Evolutionary conservation across 768 basidiomycete species (phyloP), one percentile per base, ranked within the genome.

Genomic region (Auricularia heimuer): DNA sequence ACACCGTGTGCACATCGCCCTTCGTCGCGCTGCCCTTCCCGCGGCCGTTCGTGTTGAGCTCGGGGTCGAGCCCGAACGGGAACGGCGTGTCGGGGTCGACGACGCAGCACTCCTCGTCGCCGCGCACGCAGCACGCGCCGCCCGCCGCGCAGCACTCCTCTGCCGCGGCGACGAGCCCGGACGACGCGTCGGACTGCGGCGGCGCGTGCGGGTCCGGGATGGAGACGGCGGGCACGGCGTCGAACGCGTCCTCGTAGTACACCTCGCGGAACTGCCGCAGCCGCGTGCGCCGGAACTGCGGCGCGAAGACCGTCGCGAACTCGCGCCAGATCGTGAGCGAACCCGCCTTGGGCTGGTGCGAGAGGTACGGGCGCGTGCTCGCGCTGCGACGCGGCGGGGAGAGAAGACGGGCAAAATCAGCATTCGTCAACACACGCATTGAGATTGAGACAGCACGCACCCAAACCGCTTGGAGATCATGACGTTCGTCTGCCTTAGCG

Each of bases 331-430:
- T 60, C 0, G 78, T 68, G 8, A 70, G 61, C 24, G 77, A 75
- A 10, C 77, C 67, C 1, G 74, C 65, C 54, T 77, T 77, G 24
- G 76, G 77, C 42, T 75, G 73, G 72, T 80, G 79, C 3, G 73
- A 71, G 63, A 78, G 71, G 68, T 80, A 80, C 0, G 78, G 75
- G 8, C 79, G 72, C 11, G 65, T 66, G 0, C 78, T 42, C 10
- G n/a, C 29, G 54, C n/a, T 54, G 54, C n/a, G 51, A 54, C 51
- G 51, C 7, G 18, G 29, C 18, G 29, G 51, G 51, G 39, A 39
- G 39, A 6, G 24, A 29, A 29, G 24, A 29, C 24, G 24, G 24
- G 24, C 24, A 29, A 29, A 29, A 29, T 29, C 24, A 29, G 24
- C 24, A 29, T 29, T 29, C 24, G 24, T 29, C 24, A 29, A 29